Evolutionary conservation across 805 yeast genomes (phyloP), one percentile per base, ranked within the genome.

Genomic region (Suhomyces xylopsoci): DNA sequence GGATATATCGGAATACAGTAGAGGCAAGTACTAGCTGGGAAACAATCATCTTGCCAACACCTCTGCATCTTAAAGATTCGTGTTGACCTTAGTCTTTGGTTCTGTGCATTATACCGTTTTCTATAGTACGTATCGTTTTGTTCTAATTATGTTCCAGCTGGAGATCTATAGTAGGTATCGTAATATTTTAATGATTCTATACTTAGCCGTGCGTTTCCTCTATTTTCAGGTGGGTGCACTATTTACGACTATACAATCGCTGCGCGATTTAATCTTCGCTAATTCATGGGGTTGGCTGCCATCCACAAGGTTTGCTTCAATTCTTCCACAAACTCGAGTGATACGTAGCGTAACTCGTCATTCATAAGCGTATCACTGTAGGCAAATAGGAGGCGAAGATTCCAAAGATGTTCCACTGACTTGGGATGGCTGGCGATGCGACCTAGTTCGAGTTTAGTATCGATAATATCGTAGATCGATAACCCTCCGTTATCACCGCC

Each of bases 351-450:
- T 58, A 78, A 62, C 5, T 74, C 74, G 30, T 67, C 70, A 12
- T 59, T 59, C 38, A 73, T 53, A 22, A 69, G 56, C 47, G 70
- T 66, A 51, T 86, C 89, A 41, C 81, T 76, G 67, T 75, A 87
- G 14, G 84, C 80, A 68, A 87, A 84, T 7, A 87, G 65, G 48
- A 87, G 63, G 54, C 80, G 79, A 53, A 87, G 66, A 58, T 83
- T 85, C 85, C 88, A 82, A 50, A 87, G 66, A 51, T 85, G 88
- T 47, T 84, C 85, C 3, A 74, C 57, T 1, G 66, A 62, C 10
- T 55, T 49, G 0, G 87, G 85, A 1, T 59, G 57, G 3, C 53
- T 52, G 1, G 82, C 81, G 59, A 80, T 66, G 2, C 62, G 62
- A 25, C 66, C 66, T 25, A 85, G 65, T 56, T 85, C 86, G 20